These are phyloP conservation scores for Pyrus hybrid DNA, from an alignment of 331 rosid species.

Conservation along the genomic window DNA sequence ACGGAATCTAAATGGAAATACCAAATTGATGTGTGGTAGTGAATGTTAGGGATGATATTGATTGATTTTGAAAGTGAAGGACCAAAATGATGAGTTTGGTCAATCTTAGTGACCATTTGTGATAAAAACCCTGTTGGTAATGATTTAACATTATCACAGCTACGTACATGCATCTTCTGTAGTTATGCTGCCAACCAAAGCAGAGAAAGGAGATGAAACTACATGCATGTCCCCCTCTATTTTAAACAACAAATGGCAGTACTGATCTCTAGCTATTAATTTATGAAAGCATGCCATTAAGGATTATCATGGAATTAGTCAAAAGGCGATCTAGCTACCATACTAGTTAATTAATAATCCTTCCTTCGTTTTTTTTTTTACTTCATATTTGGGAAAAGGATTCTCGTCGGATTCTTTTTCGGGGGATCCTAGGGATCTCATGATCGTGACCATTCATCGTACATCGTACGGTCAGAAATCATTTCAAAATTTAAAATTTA, in stretches of 20 bases:
- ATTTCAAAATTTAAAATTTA: too few relatives aligned
- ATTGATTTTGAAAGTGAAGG: too few relatives aligned
- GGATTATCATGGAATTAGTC: neutral
- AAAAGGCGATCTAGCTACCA: neutral
- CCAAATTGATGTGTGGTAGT: too few relatives aligned
- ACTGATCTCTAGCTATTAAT: neutral
- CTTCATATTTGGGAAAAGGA: too few relatives aligned
- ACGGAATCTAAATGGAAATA: too few relatives aligned
- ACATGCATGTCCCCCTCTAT: neutral
- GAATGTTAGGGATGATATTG: too few relatives aligned
- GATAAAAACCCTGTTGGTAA: too few relatives aligned
- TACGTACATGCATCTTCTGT: neutral
- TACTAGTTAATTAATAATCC: neutral
- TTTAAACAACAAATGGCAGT: neutral
- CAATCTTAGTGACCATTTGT: too few relatives aligned
- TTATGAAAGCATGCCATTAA: neutral
- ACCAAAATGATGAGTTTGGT: too few relatives aligned
- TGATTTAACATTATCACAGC: neutral
- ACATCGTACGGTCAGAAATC: fast-evolving
- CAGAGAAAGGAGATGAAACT: neutral
- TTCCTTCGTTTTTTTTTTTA: too few relatives aligned
- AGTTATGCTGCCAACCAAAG: neutral
- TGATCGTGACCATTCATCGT: too few relatives aligned
- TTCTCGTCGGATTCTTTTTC: fast-evolving
- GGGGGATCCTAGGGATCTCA: fast-evolving